Evolutionary conservation across 176 grass and related monocot species (phyloP).

Genomic region (Triticum timopheevii): DNA sequence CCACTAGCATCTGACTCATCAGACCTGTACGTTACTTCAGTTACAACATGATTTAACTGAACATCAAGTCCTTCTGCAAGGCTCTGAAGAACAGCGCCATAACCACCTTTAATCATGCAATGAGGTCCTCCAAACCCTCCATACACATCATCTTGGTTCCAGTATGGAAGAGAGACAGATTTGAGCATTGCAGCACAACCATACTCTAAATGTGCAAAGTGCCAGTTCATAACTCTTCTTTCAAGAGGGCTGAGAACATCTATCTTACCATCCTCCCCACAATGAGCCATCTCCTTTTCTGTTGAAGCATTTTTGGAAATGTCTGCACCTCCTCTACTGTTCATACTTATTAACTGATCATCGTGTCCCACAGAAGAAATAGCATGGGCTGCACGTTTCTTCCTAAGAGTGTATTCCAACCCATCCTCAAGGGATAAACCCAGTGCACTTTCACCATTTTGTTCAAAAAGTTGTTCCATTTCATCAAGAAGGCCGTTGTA

Average conservation of each 20-base stretch:
- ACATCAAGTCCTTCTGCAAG: constrained; percentile 87
- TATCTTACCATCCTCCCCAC: constrained; percentile 36
- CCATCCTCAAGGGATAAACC: constrained; percentile 91
- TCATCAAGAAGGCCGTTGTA: constrained; percentile 95
- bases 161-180: constrained; percentile 92
- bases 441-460: constrained; percentile 83
- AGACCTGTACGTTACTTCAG: constrained; percentile 58
- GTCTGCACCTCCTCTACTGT: constrained; percentile 35
- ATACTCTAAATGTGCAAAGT: constrained; percentile 98
- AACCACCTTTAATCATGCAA: constrained; percentile 99
- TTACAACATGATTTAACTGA: constrained; percentile 72
- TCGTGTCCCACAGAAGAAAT: constrained; percentile 41
- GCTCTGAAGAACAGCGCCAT: constrained; percentile 70
- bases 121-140: constrained; percentile 97
- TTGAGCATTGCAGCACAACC: constrained; percentile 95
- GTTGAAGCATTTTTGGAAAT: constrained; percentile 35
- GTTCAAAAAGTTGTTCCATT: constrained; percentile 81
- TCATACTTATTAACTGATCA: constrained; percentile 46
- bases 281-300: constrained; percentile 43
- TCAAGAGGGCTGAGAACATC: constrained; percentile 81
- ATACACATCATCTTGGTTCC: constrained; percentile 99
- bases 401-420: constrained; percentile 85
- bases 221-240: constrained; percentile 97
- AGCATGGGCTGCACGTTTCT: constrained; percentile 50
- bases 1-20: constrained; percentile 31